Evolutionary conservation across 2,329 filamentous ascomycete genomes (phyloP).

Genomic region (Pezicula neosporulosa): DNA sequence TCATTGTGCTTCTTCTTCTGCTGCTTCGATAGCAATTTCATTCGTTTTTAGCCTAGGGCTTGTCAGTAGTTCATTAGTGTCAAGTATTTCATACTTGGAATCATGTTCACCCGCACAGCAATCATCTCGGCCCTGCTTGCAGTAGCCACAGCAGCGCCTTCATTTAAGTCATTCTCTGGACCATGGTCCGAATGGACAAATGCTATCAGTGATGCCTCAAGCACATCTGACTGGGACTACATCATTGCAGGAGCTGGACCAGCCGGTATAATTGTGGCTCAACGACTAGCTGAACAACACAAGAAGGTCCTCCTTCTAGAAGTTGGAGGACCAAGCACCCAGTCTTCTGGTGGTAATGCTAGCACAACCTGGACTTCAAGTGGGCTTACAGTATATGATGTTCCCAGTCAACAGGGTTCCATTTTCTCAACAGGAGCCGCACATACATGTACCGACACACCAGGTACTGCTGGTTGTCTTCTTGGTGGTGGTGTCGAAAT

Average conservation of each 20-base stretch:
- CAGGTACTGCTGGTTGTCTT: constrained; percentile 66
- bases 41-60: too few relatives aligned
- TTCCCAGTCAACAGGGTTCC: constrained; percentile 36
- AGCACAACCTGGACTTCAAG: not conserved
- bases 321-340: constrained; percentile 9
- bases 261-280: constrained; percentile 50
- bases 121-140: not conserved
- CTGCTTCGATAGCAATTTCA: too few relatives aligned
- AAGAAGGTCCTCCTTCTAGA: constrained; percentile 41
- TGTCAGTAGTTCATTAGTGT: too few relatives aligned
- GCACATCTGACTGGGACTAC: constrained; percentile 48
- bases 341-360: not conserved
- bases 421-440: not conserved
- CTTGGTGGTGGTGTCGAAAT: constrained; percentile 50
- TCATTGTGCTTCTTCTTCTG: too few relatives aligned
- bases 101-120: too few relatives aligned
- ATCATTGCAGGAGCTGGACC: constrained; percentile 60
- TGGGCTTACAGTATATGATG: constrained; percentile 59
- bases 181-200: not conserved
- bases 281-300: constrained; percentile 43
- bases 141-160: not conserved
- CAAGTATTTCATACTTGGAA: too few relatives aligned
- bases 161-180: not conserved
- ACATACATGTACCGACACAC: constrained; percentile 38
- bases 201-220: not conserved